A percentile compares a stretch with the other conserved stretches of the same genome.
These are phyloP conservation scores for Roridomyces roridus DNA, from an alignment of 768 basidiomycete genomes.

Conservation along the genomic window DNA sequence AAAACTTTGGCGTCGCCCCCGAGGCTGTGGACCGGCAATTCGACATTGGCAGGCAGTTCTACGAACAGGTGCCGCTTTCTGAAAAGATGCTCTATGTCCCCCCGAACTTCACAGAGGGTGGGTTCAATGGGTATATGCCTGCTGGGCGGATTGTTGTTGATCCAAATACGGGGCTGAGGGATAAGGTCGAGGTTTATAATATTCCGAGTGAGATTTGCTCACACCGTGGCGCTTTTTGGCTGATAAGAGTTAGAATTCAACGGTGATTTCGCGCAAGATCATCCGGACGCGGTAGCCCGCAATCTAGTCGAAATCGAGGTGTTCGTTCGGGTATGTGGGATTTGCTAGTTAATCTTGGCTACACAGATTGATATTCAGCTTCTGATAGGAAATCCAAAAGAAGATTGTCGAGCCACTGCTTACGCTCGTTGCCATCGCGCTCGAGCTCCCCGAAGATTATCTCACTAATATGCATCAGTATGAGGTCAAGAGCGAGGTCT, in stretches of 20 bases:
- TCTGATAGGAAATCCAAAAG: conserved; percentile 45
- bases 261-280: conserved; percentile 47
- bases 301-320: conserved; percentile 50
- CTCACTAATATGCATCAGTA: conserved; percentile 54
- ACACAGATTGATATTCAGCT: neutral
- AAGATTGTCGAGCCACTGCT: conserved; percentile 55
- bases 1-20: conserved; percentile 55
- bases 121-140: conserved; percentile 56
- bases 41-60: conserved; percentile 51
- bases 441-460: conserved; percentile 58
- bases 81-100: conserved; percentile 54
- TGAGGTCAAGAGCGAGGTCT: conserved; percentile 49
- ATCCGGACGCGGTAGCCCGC: conserved; percentile 44
- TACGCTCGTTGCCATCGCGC: conserved; percentile 52
- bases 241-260: conserved; percentile 44
- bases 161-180: conserved; percentile 42
- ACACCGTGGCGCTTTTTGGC: neutral
- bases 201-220: conserved; percentile 45
- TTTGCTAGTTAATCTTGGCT: neutral
- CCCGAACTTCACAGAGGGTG: conserved; percentile 43
- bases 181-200: conserved; percentile 56
- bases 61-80: conserved; percentile 55
- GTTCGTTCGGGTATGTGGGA: conserved; percentile 48
- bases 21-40: conserved; percentile 57
- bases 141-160: conserved; percentile 47